Evolutionary conservation across 169 alveolate genomes (phyloP), one percentile per base, ranked within the genome.

Genomic region (Sarcocystis neurona): DNA sequence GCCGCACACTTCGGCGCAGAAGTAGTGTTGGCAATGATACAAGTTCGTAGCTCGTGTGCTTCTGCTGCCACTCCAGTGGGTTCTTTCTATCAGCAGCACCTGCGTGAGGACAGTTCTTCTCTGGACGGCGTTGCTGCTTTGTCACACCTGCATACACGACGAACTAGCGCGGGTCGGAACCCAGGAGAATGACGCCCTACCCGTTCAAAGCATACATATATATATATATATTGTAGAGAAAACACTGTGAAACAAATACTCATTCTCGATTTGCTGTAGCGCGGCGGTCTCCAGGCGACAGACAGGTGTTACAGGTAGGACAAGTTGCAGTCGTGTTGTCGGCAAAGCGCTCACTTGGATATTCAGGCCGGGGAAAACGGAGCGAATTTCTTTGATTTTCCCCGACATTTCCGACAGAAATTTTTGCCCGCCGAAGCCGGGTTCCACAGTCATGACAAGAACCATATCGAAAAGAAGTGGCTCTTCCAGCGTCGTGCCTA

Each of bases 391-490:
- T 5, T 39, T 2, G 75, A 88, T 97, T 90, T 97, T 97, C 48
- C 80, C 91, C 96, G 96, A 92, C 96, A 92, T 93, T 77, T 93
- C 96, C 58, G 75, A 90, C 97, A 97, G 95, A 88, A 97, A 97
- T 56, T 87, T 91, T 63, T 97, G 97, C 32, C 98, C 98, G 30
- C 98, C 98, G 89, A 97, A 97, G 58, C 98, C 98, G 10, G 98
- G 98, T 91, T 97, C 97, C 23, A 97, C 98, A 32, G 98, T 95
- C 98, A 97, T 97, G 87, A 96, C 92, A 89, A 96, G 93, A 32
- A 95, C 91, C 93, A 95, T 86, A 89, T 95, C 95, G 50, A 96
- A 80, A 58, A 93, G 70, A 34, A 89, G 90, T 68, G 50, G 18
- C 2, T 44, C 72, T 1, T 44, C 91, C 47, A 92, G 75, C 5